Evolutionary conservation across 2,329 filamentous ascomycete genomes (phyloP), one percentile per base, ranked within the genome.

Genomic region (Trichoderma breve): DNA sequence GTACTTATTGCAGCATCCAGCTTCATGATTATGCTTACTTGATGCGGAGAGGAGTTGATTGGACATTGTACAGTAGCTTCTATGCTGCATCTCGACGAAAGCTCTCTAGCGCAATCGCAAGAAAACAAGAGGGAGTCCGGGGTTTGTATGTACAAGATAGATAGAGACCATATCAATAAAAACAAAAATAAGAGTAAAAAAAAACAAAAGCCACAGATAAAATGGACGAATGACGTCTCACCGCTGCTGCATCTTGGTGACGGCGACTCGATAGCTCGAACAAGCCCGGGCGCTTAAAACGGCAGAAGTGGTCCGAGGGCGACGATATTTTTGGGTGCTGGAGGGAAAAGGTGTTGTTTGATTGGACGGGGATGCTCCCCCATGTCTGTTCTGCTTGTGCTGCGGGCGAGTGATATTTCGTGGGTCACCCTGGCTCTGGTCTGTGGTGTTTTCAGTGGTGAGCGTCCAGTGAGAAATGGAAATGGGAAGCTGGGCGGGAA

Each of bases 251-350:
- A 69, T 47, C 65, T 47, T 55, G 18, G 34, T 61, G 65, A 69
- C 28, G 36, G 53, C 32, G 32, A 43, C 11, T 62, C 61, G n/a
- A 39, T 47, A 47, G 61, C 61, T 65, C n/a, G 34, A 60, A 60
- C 28, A 61, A 60, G 65, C 21, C 53, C 47, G 65, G 65, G 65
- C 65, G 65, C 65, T 69, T 69, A 69, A 60, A 61, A 60, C 55
- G 36, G 55, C 65, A 69, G n/a, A 69, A 18, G 65, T 67, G 64
- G 64, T 67, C 51, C 64, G 64, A 67, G 39, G 28, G 62, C 26
- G 60, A 64, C 24, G 28, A 65, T 65, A 53, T 34, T 32, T 24
- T 53, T 34, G 62, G n/a, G 32, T 12, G 21, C 14, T 26, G 8
- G 18, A 51, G 62, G 64, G 15, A 32, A 51, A 68, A 32, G 65